Evolutionary conservation across 192 early-diverging fungal species (phyloP), one percentile per base, ranked within the genome.

Genomic region (Coemansia sp.): DNA sequence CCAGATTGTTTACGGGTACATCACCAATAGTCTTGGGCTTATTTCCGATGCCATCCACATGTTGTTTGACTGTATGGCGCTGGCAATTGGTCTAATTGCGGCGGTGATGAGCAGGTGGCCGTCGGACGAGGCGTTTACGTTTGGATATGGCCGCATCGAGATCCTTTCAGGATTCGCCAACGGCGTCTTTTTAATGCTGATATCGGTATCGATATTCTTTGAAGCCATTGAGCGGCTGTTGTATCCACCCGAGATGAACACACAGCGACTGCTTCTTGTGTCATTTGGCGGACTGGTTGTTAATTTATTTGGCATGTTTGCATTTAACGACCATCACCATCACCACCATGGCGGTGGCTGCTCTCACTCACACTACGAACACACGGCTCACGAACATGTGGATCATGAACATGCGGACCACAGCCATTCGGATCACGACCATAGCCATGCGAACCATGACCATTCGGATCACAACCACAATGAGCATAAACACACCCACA

Each of bases 11-110:
- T 93, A 93, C 56, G 91, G 91, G 46, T 83, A 89, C 25, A 88
- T 85, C 74, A 90, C 89, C 48, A 93, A 93, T 79, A 89, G 88
- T 69, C 81, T 98, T 51, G 93, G 94, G 5, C 84, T 98, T 21
- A 93, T 93, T 20, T 93, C 94, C 26, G 96, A 98, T 76, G 96
- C 96, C 15, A 93, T 96, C 55, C 96, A 98, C 75, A 98, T 98
- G 96, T 86, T 96, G 60, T 98, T 98, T 79, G 96, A 98, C 78
- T 95, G 92, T 59, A 82, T 95, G 71, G 94, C 94, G 5, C 68
- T 98, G 64, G 90, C 89, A 2, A 86, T 96, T 34, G 92, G 92
- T 23, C 74, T 98, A 8, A 83, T 90, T 57, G 96, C 96, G 7
- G 86, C 91, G 2, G 92, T 96, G 2, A 89, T 96, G 85, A 87